Conservation (phyloP, 305 asterid genomes). For the Rubia balearica region DNA sequence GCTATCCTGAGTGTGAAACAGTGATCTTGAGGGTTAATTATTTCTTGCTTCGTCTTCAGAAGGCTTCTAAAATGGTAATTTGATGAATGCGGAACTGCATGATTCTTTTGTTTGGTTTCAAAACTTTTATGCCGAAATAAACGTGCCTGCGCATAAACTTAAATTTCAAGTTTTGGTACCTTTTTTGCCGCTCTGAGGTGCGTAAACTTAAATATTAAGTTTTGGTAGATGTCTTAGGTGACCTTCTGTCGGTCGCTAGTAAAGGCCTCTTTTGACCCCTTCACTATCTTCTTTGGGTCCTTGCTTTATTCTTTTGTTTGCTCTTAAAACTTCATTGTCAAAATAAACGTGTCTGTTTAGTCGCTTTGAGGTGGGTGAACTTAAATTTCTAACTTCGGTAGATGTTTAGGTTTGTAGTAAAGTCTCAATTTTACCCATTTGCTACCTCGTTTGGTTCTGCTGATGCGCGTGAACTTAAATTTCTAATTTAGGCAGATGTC, state of each 20-base stretch:
- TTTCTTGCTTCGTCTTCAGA: not conserved
- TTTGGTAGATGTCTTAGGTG: not conserved
- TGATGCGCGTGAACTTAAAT: no score
- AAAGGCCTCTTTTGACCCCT: no score
- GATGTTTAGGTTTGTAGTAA: not conserved
- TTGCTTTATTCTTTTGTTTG: no score
- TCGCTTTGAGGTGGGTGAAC: not conserved
- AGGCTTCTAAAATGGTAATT: not conserved
- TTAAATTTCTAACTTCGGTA: not conserved
- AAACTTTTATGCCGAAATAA: not conserved
- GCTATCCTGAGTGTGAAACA: not conserved
- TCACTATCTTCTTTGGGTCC: no score
- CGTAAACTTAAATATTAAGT: not conserved
- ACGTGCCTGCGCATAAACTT: not conserved
- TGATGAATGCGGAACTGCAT: not conserved
- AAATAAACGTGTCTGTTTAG: not conserved
- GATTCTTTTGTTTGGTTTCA: not conserved
- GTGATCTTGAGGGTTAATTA: not conserved
- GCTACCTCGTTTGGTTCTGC: no score
- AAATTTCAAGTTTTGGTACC: not conserved
- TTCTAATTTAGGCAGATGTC: no score
- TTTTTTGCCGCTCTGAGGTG: not conserved
- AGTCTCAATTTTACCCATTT: not conserved
- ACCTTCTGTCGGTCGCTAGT: not conserved
- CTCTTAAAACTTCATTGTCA: no score